Evolutionary conservation across 805 yeast genomes (phyloP), one percentile per base, ranked within the genome.

Genomic region (Naumovozyma baii): DNA sequence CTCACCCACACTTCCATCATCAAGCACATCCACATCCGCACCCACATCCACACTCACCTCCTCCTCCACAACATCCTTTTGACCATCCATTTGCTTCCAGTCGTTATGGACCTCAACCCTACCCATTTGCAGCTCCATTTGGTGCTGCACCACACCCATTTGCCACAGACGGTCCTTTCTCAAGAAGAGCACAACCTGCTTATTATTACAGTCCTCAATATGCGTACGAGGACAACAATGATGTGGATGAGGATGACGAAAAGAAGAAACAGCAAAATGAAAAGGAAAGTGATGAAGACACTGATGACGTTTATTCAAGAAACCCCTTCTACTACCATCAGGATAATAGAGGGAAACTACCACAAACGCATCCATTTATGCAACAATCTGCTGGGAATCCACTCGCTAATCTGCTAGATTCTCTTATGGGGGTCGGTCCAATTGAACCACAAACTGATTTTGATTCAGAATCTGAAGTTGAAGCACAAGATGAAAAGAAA

Each of bases 141-240:
- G 45, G 33, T 9, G 31, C 44, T 5, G 15, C 38, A 7, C 51
- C 52, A 22, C 7, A 7, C 26, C 26, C 26, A 22, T 22, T 22
- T 22, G 26, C 26, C 7, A 22, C 9, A 3, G 37, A 39, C 9
- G 39, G 43, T 18, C 41, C 43, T 18, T 39, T 38, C 26, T 40
- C 39, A 20, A 44, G 50, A 17, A 28, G 43, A 12, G 48, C 51
- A 5, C 41, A 44, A 10, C 51, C 48, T 18, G 50, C 47, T 9
- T 43, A 49, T 48, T 38, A 63, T 48, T 40, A 52, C 52, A 22
- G 51, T 51, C 40, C 64, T 40, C 48, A 57, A 49, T 52, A 64
- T 58, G 36, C 33, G 43, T 31, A 49, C 31, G 52, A 49, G 1
- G 60, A 57, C 2, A 57, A 45, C 1, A 61, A 46, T 5, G 67